phyloP scores from a whole-genome alignment of 1,284 basidiomycete species.

The Ganoderma lingzhi region DNA sequence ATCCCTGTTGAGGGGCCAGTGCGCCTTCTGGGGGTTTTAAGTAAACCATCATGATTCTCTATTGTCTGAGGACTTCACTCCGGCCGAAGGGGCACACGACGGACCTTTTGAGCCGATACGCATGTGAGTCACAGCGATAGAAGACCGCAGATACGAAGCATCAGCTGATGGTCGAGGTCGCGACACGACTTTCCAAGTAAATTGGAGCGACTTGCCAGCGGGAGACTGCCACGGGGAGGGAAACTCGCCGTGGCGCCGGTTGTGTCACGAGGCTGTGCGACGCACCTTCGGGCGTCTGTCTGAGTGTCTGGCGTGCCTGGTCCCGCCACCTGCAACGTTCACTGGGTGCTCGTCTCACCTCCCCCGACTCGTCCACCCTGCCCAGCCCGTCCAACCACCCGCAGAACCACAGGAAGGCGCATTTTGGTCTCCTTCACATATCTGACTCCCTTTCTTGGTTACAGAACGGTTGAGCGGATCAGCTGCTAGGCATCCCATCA shows the following conservation, averaged over 20 bases:
- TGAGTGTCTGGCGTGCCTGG: slow-evolving; percentile 12
- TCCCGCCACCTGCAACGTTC: slow-evolving; percentile 1
- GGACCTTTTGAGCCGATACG: neutral
- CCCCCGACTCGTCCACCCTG: neutral
- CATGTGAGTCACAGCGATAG: neutral
- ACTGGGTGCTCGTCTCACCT: slow-evolving; percentile 11
- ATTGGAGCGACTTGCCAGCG: neutral
- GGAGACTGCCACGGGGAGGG: neutral
- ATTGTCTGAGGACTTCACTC: neutral
- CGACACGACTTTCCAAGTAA: neutral
- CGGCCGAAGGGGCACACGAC: neutral
- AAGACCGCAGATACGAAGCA: neutral
- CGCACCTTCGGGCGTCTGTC: neutral
- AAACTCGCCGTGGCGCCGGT: neutral
- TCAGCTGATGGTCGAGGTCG: neutral
- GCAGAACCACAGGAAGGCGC: neutral
- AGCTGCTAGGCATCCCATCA: slow-evolving; percentile 10
- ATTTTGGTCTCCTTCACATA: neutral
- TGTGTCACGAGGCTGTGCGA: neutral
- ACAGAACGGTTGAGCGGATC: neutral
- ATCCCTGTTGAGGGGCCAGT: neutral
- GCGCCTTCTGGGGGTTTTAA: neutral
- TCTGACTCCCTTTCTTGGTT: neutral
- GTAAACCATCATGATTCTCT: neutral
- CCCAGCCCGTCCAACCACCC: neutral